Base-by-base conservation (phyloP, 1,139 yeast species). In the Yamadazyma aaseri region DNA sequence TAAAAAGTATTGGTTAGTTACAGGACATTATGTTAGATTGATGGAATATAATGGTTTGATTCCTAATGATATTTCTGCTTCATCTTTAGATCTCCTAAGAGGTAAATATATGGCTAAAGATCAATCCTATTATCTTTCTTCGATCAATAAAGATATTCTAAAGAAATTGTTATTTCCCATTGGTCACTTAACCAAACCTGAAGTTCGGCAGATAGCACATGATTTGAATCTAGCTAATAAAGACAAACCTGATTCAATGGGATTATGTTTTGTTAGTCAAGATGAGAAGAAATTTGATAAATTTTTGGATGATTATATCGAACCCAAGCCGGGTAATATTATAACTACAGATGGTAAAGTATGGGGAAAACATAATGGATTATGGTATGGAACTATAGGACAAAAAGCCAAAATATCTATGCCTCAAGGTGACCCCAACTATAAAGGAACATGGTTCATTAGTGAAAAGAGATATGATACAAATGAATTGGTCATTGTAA, bases 311-410 rank as follows among this genome's bases (percentile, higher is more conserved):
- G 94, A 90, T 42, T 92, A 84, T 50, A 70, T 92, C 2, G 73
- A 68, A 13, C 81, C 84, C 2, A 69, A 68, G 4, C 87, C 89
- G 1, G 97, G 97, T 0, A 73, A 85, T 42, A 78, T 90, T 8
- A 71, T 87, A 14, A 83, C 92, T 0, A 73, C 73, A 36, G 85
- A 79, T 44, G 95, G 94, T 4, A 64, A 60, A 34, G 71, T 82
- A 1, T 89, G 95, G 76, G 97, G 96, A 0, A 53, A 60, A 33
- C 97, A 90, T 53, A 63, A 72, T 28, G 99, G 98, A 0, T 55
- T 94, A 16, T 94, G 98, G 97, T 81, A 85, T 37, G 94, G 89
- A 11, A 92, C 99, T 0, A 79, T 92, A 17, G 98, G 98, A 1
- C 98, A 92, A 59, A 76, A 81, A 20, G 42, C 51, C 29, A 73